Conservation (phyloP, 2,329 filamentous ascomycete genomes). For the Colletotrichum sidae region DNA sequence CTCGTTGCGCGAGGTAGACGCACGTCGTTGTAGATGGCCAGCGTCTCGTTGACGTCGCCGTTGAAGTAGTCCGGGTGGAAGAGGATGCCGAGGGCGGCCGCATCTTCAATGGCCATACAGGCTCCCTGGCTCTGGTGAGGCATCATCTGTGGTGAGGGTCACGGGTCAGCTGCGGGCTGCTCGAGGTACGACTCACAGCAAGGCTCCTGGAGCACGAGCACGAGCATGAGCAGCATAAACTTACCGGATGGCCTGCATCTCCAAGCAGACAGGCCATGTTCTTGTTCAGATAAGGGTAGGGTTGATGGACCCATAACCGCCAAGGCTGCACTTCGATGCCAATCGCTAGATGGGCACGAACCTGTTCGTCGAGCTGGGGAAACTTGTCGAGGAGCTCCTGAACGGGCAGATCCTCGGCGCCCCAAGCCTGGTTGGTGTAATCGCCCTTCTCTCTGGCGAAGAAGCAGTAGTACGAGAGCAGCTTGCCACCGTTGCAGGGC, state of each 20-base stretch:
- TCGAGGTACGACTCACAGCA: not conserved
- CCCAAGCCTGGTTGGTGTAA: conserved; percentile 72
- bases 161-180: conserved; percentile 14
- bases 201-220: not conserved
- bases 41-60: conserved; percentile 59
- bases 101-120: conserved; percentile 76
- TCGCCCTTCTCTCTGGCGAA: conserved; percentile 71
- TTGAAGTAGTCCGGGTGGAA: conserved; percentile 62
- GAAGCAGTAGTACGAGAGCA: conserved; percentile 78
- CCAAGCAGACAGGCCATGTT: conserved; percentile 68
- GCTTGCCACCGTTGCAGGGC: conserved; percentile 73
- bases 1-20: conserved; percentile 65
- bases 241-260: conserved; percentile 73
- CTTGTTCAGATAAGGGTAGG: conserved; percentile 69
- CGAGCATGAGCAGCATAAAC: conserved; percentile 20
- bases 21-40: conserved; percentile 64
- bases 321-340: conserved; percentile 73
- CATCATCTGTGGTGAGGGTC: conserved; percentile 41
- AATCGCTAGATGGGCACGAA: conserved; percentile 67
- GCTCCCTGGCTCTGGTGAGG: conserved; percentile 77
- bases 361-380: conserved; percentile 68
- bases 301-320: conserved; percentile 72
- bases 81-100: conserved; percentile 70
- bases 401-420: conserved; percentile 60
- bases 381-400: conserved; percentile 72